Evolutionary conservation across 116 monocot genomes (phyloP).

Genomic region (Iris pallida): DNA sequence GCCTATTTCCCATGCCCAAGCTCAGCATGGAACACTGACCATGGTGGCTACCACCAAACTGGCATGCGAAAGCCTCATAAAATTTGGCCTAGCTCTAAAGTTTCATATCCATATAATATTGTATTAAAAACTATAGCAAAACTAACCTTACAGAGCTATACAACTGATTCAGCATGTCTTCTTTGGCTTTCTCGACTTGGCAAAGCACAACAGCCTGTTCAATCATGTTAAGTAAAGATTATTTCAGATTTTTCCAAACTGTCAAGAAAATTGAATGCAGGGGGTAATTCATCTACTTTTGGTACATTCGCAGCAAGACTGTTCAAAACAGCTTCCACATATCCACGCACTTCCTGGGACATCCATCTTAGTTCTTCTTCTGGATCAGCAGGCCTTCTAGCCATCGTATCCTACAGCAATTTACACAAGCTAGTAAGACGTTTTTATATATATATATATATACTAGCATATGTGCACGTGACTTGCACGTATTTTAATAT

Average conservation of each 20-base stretch:
- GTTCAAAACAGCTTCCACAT: conserved; percentile 96
- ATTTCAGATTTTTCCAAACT: not conserved
- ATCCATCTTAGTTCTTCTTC: conserved; percentile 99
- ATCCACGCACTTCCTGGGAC: conserved; percentile 98
- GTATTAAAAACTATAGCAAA: not conserved
- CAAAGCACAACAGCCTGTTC: conserved; percentile 88
- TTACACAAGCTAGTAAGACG: not conserved
- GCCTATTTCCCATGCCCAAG: too few species aligned
- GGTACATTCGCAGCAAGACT: conserved; percentile 99
- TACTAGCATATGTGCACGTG: too few species aligned
- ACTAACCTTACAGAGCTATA: conserved; percentile 87
- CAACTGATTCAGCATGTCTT: conserved; percentile 95
- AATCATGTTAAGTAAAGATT: conserved; percentile 8
- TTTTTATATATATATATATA: not conserved
- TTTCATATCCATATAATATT: too few species aligned
- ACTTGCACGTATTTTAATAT: too few species aligned
- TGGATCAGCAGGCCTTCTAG: conserved; percentile 89
- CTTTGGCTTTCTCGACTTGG: conserved; percentile 98
- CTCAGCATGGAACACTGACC: too few species aligned
- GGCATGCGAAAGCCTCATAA: too few species aligned
- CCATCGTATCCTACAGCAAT: conserved; percentile 69
- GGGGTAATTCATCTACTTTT: conserved; percentile 39
- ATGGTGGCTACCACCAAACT: too few species aligned
- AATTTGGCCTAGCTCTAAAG: too few species aligned
- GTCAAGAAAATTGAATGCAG: conserved; percentile 1